Evolutionary conservation across 1,139 yeast genomes (phyloP), one percentile per base, ranked within the genome.

Genomic region (Yamadazyma aaseri): DNA sequence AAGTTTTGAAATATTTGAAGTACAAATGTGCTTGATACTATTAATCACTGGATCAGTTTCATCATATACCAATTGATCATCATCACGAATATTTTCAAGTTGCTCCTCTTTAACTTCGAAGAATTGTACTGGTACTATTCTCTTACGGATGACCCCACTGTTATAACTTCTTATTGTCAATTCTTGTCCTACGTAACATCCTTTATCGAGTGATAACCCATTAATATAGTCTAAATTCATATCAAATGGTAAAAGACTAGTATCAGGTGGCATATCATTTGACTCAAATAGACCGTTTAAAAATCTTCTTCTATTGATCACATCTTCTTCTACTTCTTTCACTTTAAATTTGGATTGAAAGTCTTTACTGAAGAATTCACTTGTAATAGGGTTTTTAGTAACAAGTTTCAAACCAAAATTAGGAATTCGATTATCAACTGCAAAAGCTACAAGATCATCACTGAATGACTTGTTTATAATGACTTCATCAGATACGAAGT

Each of bases 131-230:
- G 97, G 96, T 28, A 86, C 76, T 2, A 89, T 65, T 35, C 98
- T 67, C 53, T 90, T 89, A 17, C 96, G 70, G 10, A 90, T 77
- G 2, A 81, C 76, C 2, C 97, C 96, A 29, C 84, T 81, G 41
- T 86, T 87, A 53, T 73, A 81, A 0, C 97, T 85, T 49, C 98
- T 73, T 14, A 90, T 87, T 0, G 97, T 90, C 35, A 92, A 67
- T 55, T 92, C 99, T 57, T 92, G 98, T 0, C 99, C 99, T 14
- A 87, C 82, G 50, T 92, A 92, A 56, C 99, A 92, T 3, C 99
- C 99, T 56, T 92, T 92, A 47, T 89, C 79, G 34, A 83, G 75
- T 35, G 92, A 86, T 12, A 90, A 73, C 1, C 96, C 95, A 46
- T 86, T 83, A 63, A 78, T 77, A 49, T 74, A 79, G 58, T 94